Conservation (phyloP, 2,329 filamentous ascomycete genomes). For the Tolypocladium album region DNA sequence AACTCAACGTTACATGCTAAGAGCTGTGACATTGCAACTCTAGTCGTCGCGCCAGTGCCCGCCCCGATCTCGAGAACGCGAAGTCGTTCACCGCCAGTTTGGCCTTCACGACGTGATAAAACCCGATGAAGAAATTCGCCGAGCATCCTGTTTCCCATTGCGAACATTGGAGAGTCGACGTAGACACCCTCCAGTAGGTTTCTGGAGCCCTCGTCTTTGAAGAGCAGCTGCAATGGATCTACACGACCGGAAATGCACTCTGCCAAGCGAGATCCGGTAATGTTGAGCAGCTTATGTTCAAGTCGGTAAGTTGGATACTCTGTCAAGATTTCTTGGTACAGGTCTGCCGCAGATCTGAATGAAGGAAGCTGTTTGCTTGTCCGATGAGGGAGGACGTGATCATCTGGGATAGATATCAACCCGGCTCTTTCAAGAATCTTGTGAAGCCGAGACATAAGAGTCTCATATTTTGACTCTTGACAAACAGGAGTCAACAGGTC, state of each 20-base stretch:
- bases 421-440: neutral
- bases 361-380: neutral
- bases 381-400: neutral
- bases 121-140: neutral
- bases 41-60: conserved; percentile 31
- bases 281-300: neutral
- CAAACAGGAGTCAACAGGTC: neutral
- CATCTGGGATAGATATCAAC: neutral
- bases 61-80: conserved; percentile 31
- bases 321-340: neutral
- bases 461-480: neutral
- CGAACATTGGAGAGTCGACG: conserved; percentile 14
- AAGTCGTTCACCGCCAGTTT: conserved; percentile 7
- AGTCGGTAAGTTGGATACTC: neutral
- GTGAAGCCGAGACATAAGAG: neutral
- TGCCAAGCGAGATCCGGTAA: conserved; percentile 20
- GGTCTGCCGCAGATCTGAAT: neutral
- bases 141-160: conserved; percentile 11
- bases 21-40: conserved; percentile 16
- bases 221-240: conserved; percentile 27
- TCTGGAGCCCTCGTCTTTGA: conserved; percentile 16
- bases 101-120: neutral
- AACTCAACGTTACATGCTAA: neutral
- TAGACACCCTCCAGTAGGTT: conserved; percentile 25
- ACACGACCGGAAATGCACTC: conserved; percentile 23